Evolutionary conservation across 225 moss, liverwort and hornwort genomes (phyloP).

Genomic region (Antitrichia curtipendula): DNA sequence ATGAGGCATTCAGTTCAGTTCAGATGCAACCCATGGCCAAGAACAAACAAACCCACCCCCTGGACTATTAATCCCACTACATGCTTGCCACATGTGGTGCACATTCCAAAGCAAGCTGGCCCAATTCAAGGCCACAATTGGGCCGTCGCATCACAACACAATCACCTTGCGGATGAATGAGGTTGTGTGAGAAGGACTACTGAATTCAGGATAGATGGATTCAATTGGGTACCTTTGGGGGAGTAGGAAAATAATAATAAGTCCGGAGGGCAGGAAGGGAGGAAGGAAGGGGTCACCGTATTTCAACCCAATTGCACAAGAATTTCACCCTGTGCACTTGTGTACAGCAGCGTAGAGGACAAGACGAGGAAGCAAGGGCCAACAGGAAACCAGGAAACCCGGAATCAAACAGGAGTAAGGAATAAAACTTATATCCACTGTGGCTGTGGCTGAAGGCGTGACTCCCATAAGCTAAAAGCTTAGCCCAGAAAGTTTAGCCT

Average conservation of each 20-base stretch:
- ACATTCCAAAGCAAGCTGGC: not conserved
- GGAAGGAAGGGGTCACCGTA: not conserved
- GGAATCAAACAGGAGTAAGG: not conserved
- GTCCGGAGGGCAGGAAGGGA: not conserved
- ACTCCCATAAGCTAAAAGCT: not conserved
- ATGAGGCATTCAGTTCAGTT: not conserved
- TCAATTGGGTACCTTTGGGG: not conserved
- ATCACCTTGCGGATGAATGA: not conserved
- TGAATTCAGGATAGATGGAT: not conserved
- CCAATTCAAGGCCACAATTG: not conserved
- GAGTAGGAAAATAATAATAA: no score
- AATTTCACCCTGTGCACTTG: not conserved
- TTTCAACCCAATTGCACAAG: not conserved
- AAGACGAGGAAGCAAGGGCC: not conserved
- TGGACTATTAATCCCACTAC: not conserved
- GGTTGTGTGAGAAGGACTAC: not conserved
- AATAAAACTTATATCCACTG: not conserved
- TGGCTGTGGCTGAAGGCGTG: not conserved
- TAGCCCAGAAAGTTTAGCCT: not conserved
- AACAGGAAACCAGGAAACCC: not conserved
- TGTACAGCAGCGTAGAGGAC: not conserved
- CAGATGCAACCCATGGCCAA: not conserved
- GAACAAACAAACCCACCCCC: not conserved
- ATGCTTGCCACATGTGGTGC: not conserved
- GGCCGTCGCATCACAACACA: not conserved